Base-by-base conservation (phyloP, 2,329 filamentous ascomycete genomes). In the Colletotrichum somersetense region DNA sequence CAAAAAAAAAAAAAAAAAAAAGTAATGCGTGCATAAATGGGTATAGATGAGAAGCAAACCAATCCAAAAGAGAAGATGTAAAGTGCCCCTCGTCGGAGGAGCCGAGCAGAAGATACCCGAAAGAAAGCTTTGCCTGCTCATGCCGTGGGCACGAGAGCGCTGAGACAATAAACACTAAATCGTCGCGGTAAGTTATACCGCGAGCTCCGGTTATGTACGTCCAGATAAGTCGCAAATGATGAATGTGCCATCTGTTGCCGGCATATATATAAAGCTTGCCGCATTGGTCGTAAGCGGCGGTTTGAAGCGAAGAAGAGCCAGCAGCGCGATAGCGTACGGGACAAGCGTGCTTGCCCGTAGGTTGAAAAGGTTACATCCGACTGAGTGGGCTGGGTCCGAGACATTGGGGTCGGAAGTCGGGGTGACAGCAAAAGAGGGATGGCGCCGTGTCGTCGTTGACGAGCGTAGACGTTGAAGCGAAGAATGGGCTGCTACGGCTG, bases 331-430 rank as follows among this genome's bases (percentile, higher is more conserved):
- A 40, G 55, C 48, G 26, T 59, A 56, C 53, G 38, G 63, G 38
- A 33, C 67, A 71, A 71, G 71, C 56, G 71, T 57, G 62, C 48
- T 66, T 71, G 71, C 62, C 30, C 33, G 30, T 33, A 26, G 42
- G 46, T 40, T 38, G 48, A 14, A 66, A 42, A 40, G 16, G 30
- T 42, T 56, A 56, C 40, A 53, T 56, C 66, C 70, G 66, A 62
- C 35, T 56, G 52, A 66, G 61, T 48, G 58, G 48, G 67, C 53
- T 66, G 35, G 64, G 40, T 81, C 80, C 33, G 78, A 78, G 53
- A 79, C 78, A 55, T 79, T 78, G 62, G 77, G 70, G 62, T 81
- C 80, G 38, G 80, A 79, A 53, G 42, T 1, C 4, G 40, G 14
- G 5, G 78, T 46, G 33, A 53, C 59, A 72, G 66, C 38, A 35